phyloP scores from a whole-genome alignment of 495 filamentous ascomycete genomes.

The Aspergillus egyptiacus region DNA sequence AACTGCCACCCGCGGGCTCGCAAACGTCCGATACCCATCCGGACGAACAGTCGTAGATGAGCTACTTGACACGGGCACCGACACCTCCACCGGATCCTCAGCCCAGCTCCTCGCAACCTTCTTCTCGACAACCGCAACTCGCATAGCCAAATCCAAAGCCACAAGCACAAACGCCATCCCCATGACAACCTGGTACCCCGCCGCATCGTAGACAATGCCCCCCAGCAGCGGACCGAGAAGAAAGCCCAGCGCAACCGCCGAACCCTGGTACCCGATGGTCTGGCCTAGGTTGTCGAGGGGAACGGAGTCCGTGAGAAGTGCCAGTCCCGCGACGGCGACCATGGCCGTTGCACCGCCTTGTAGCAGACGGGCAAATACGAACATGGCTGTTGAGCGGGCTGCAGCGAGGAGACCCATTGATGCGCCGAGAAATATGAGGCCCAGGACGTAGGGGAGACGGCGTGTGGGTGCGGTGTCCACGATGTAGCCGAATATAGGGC shows the following conservation, averaged over 20 bases:
- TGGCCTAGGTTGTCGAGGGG: constrained; percentile 52
- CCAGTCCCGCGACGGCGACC: constrained; percentile 59
- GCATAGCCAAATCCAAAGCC: constrained; percentile 56
- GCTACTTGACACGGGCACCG: too few relatives aligned
- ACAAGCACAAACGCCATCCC: constrained; percentile 53
- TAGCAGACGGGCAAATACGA: constrained; percentile 52
- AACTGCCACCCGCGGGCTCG: background rate
- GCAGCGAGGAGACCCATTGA: constrained; percentile 53
- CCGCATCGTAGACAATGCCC: constrained; percentile 53
- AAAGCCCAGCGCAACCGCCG: constrained; percentile 29
- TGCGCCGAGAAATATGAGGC: constrained; percentile 48
- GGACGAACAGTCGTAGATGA: background rate
- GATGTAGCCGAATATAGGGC: constrained; percentile 50
- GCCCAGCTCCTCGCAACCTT: constrained; percentile 31
- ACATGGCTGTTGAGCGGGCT: constrained; percentile 44
- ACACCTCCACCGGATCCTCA: background rate
- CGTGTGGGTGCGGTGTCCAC: constrained; percentile 46
- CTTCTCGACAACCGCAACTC: constrained; percentile 59
- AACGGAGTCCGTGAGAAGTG: constrained; percentile 55
- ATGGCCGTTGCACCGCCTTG: constrained; percentile 58
- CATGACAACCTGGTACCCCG: constrained; percentile 57
- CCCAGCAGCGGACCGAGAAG: constrained; percentile 51
- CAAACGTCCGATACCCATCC: constrained; percentile 2
- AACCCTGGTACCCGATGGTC: constrained; percentile 40
- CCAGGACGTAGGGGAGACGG: constrained; percentile 52